phyloP scores from a whole-genome alignment of 2,329 filamentous ascomycete genomes.

The Ascocoryne sarcoides region DNA sequence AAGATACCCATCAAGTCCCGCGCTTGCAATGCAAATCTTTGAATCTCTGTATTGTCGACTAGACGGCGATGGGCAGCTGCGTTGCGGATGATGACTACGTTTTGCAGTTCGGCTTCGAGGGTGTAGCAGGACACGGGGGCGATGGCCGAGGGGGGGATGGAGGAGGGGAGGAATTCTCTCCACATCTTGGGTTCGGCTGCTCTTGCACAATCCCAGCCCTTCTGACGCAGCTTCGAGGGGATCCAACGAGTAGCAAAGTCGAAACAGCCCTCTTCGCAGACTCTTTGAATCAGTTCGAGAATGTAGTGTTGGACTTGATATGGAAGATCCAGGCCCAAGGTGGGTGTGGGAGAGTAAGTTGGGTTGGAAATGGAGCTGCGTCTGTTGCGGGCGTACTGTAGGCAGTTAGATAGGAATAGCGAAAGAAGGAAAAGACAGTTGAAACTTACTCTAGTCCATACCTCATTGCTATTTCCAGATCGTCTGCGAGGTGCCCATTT shows the following conservation, averaged over 20 bases:
- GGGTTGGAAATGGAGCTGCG: constrained; percentile 1
- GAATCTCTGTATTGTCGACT: constrained; percentile 22
- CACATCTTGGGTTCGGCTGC: constrained; percentile 25
- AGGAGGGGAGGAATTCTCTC: constrained; percentile 18
- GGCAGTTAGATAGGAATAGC: neutral
- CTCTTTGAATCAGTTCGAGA: constrained; percentile 24
- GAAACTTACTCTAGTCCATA: constrained; percentile 20
- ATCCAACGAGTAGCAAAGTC: constrained; percentile 26
- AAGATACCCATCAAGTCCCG: constrained; percentile 26
- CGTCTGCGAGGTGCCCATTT: constrained; percentile 22
- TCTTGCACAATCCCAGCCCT: constrained; percentile 24
- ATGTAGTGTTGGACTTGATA: constrained; percentile 29
- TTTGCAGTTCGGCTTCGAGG: constrained; percentile 15
- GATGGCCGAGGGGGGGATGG: constrained; percentile 18
- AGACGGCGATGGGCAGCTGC: constrained; percentile 26
- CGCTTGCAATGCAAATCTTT: constrained; percentile 20
- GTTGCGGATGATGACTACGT: constrained; percentile 26
- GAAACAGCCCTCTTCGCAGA: constrained; percentile 26
- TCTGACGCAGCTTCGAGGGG: constrained; percentile 16
- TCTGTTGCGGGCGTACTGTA: neutral
- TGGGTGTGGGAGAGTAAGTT: constrained; percentile 1
- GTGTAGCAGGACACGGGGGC: constrained; percentile 11
- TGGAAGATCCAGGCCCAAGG: constrained; percentile 21
- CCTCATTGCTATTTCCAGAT: constrained; percentile 5
- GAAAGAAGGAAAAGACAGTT: neutral